Conservation (phyloP, 345 rosid genomes). For the Conringia planisiliqua region DNA sequence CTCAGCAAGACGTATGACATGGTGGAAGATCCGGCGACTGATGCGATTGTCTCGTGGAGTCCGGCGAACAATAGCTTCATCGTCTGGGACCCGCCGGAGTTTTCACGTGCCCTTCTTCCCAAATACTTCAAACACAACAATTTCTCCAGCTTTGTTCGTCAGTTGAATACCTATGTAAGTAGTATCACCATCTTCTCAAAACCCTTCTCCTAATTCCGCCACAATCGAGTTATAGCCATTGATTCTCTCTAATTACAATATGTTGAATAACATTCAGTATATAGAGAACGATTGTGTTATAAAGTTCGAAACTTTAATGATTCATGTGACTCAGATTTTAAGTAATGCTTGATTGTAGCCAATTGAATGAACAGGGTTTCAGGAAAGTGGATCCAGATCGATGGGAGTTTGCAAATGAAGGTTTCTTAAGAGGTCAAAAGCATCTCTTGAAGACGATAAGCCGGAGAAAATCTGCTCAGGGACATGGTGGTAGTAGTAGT, state of each 20-base stretch:
- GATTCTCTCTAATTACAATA: neutral
- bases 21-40: constrained; percentile 84
- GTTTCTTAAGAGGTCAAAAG: constrained; percentile 41
- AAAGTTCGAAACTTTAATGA: neutral
- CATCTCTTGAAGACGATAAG: constrained; percentile 42
- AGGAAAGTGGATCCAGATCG: constrained; percentile 54
- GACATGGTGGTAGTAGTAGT: constrained; percentile 25
- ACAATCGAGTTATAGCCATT: neutral
- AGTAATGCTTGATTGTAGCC: neutral
- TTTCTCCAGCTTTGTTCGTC: constrained; percentile 91
- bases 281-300: neutral
- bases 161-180: constrained; percentile 79
- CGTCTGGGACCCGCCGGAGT: constrained; percentile 89
- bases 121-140: constrained; percentile 88
- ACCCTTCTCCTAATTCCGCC: neutral
- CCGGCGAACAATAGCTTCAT: constrained; percentile 72
- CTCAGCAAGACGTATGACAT: constrained; percentile 89
- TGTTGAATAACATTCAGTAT: neutral
- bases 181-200: neutral
- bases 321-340: neutral
- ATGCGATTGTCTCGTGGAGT: constrained; percentile 81
- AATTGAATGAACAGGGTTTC: constrained; percentile 24
- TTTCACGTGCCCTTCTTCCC: constrained; percentile 72
- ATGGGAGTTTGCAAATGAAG: constrained; percentile 52
- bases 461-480: constrained; percentile 46